Base-by-base conservation (phyloP, 768 basidiomycete species). In the Mycena epipterygia region DNA sequence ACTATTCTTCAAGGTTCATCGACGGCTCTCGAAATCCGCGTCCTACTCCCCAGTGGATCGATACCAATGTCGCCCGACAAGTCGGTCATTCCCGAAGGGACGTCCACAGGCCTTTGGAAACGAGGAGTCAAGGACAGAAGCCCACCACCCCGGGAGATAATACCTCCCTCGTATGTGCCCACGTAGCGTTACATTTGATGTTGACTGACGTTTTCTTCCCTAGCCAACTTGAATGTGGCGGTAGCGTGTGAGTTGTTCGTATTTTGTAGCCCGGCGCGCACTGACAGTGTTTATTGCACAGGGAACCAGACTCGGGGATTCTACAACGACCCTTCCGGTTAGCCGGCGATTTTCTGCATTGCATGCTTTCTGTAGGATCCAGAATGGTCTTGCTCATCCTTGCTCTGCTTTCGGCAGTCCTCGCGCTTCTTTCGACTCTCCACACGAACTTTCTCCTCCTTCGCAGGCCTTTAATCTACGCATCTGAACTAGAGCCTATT, bases 181-280 rank as follows among this genome's bases (percentile, higher is more conserved):
- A 19, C 14, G 9, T 66, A 16, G 23, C 39, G 25, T 35, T 35
- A 13, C 5, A 41, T 42, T 59, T 12, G 17, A 25, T 27, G 17
- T 35, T 30, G 5, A 41, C 39, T 67, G 27, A 67, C 46, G n/a
- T n/a, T n/a, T n/a, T 52, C 13, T 19, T 11, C 1, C 33, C 55
- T 4, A 65, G 64, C 48, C n/a, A 59, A 16, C 57, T 67, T 1
- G 65, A 67, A 53, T 51, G n/a, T 17, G 57, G 65, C n/a, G 27
- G n/a, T 33, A 64, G n/a, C 35, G 52, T 4, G 65, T 67, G 35
- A 48, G 55, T 49, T 39, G 32, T 32, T 65, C 14, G 19, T 49
- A 48, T 27, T 21, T 23, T 30, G 27, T 59, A 4, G 5, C 29
- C n/a, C 41, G 7, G 1, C 29, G 14, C 6, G 13, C 27, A 44